A percentile compares a stretch with the other conserved stretches of the same genome.
Evolutionary conservation across 139 green algal genomes (phyloP).

Genomic region (Dunaliella sp.): DNA sequence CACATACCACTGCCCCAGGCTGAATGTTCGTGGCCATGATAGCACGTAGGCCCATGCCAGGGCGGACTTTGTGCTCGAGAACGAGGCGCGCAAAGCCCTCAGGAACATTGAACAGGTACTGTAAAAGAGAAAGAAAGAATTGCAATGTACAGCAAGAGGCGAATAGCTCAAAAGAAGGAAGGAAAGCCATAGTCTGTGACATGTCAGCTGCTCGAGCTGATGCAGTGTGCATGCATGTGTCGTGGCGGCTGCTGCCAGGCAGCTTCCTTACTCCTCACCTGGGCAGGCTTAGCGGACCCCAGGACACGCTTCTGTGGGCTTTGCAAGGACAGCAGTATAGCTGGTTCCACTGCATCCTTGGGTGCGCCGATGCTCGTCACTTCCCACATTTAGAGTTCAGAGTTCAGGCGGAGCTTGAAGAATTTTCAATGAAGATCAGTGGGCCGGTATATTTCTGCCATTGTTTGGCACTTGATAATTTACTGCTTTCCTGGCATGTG

Average conservation of each 20-base stretch:
- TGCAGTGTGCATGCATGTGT: no score
- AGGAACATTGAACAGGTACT: conserved; percentile 73
- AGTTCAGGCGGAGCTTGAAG: no score
- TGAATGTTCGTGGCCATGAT: conserved; percentile 29
- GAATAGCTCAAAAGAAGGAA: no score
- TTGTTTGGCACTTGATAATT: no score
- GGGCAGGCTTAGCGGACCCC: neutral
- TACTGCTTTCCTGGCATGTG: no score
- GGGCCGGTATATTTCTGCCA: no score
- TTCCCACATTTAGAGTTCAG: conserved; percentile 2
- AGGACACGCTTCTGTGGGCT: neutral
- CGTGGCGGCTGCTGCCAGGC: neutral
- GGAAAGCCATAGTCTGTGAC: no score
- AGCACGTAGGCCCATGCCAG: conserved; percentile 41
- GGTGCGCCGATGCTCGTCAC: conserved; percentile 39
- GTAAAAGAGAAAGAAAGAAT: neutral
- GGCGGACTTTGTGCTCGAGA: conserved; percentile 65
- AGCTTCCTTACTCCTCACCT: neutral
- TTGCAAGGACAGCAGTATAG: conserved; percentile 43
- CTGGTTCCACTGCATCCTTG: conserved; percentile 53
- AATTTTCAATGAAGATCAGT: no score
- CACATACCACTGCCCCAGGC: conserved; percentile 14
- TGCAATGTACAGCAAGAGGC: no score
- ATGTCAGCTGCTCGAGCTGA: no score
- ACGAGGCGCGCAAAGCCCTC: conserved; percentile 66